Percentiles rank a stretch among this genome's conserved stretches.
These are phyloP conservation scores for Microdochium paspali DNA, from an alignment of 2,329 filamentous ascomycete genomes.

Conservation along the genomic window DNA sequence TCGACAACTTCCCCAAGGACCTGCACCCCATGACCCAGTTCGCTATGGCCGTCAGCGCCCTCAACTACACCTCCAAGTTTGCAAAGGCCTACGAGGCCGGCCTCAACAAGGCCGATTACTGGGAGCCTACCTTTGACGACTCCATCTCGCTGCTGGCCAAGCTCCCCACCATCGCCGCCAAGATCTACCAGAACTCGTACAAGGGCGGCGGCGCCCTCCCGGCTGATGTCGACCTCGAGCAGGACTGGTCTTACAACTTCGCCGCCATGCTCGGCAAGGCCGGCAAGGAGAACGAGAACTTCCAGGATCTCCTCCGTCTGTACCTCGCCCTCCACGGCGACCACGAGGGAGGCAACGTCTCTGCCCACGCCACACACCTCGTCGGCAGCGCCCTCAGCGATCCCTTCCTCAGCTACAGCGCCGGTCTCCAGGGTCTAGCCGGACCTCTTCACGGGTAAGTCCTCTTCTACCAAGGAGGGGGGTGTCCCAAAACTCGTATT, in stretches of 20 bases:
- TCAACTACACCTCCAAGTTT: conserved; percentile 91
- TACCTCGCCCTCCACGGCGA: conserved; percentile 97
- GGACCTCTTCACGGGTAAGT: conserved; percentile 76
- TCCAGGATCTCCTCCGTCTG: conserved; percentile 88
- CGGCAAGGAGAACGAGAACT: conserved; percentile 79
- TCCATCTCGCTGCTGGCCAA: conserved; percentile 89
- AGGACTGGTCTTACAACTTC: conserved; percentile 99
- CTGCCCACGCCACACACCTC: conserved; percentile 87
- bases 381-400: conserved; percentile 92
- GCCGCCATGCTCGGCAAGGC: conserved; percentile 90
- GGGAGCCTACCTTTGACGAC: conserved; percentile 97
- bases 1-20: conserved; percentile 80
- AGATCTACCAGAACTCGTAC: conserved; percentile 94
- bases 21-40: conserved; percentile 99
- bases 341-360: conserved; percentile 97
- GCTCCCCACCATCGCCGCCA: conserved; percentile 90
- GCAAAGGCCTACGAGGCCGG: conserved; percentile 88
- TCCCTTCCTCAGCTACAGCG: conserved; percentile 91
- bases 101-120: conserved; percentile 92
- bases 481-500: conserved; percentile 1
- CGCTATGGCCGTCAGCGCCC: conserved; percentile 85
- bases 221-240: conserved; percentile 65
- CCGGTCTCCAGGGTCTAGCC: conserved; percentile 87
- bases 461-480: neutral
- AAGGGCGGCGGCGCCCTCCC: conserved; percentile 64